phyloP scores from a whole-genome alignment of 345 rosid species.

The Raphanus sativus region DNA sequence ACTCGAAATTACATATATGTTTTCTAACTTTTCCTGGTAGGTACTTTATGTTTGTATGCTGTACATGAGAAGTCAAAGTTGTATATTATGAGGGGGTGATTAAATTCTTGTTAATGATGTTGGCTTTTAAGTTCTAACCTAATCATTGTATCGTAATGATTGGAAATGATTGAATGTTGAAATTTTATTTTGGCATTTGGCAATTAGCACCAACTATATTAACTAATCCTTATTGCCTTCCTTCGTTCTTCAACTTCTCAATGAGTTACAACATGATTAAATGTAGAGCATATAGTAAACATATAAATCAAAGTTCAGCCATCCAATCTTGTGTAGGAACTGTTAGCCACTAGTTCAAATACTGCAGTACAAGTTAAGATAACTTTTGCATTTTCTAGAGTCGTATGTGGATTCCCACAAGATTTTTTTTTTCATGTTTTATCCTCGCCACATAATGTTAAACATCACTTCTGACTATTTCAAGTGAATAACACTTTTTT shows the following conservation, averaged over 20 bases:
- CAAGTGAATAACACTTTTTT: background rate
- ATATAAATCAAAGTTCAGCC: slow-evolving; percentile 4
- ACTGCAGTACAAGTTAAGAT: background rate
- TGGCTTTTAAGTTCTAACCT: slow-evolving; percentile 23
- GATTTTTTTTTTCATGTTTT: background rate
- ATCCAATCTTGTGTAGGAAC: background rate
- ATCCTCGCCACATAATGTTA: background rate
- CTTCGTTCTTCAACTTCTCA: background rate
- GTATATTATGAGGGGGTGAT: slow-evolving; percentile 17
- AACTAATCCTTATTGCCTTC: slow-evolving; percentile 23
- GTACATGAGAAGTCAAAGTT: slow-evolving; percentile 31
- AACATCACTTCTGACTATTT: background rate
- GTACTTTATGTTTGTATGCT: slow-evolving; percentile 14
- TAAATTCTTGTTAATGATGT: slow-evolving; percentile 22
- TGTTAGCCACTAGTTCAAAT: background rate
- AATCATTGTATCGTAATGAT: slow-evolving; percentile 38
- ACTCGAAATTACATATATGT: slow-evolving; percentile 17
- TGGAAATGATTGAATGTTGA: slow-evolving; percentile 32
- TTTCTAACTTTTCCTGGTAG: slow-evolving; percentile 4
- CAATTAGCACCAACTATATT: slow-evolving; percentile 33
- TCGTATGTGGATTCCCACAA: background rate
- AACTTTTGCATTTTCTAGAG: background rate
- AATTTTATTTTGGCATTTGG: slow-evolving; percentile 34
- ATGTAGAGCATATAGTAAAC: background rate
- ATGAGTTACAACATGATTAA: background rate